Conservation (phyloP, 441 rosid species). For the Croton setiger region DNA sequence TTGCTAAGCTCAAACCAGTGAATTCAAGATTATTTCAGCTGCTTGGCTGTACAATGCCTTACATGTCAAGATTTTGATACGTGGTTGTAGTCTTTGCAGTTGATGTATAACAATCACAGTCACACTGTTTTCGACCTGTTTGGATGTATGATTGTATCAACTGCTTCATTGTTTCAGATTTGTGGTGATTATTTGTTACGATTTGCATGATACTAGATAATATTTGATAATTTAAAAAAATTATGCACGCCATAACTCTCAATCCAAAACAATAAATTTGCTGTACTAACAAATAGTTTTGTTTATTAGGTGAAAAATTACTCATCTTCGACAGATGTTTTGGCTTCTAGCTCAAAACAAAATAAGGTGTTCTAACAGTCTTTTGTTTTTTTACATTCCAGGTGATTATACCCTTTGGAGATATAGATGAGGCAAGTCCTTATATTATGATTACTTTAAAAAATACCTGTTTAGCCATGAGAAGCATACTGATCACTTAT, state of each 20-base stretch:
- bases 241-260: background rate
- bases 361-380: background rate
- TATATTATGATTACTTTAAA: slow-evolving; percentile 19
- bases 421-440: slow-evolving; percentile 82
- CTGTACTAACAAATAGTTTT: background rate
- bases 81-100: too few species aligned
- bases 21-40: background rate
- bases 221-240: too few species aligned
- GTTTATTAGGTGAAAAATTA: background rate
- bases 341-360: background rate
- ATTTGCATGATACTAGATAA: too few species aligned
- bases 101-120: too few species aligned
- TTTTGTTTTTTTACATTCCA: slow-evolving; percentile 21
- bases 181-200: too few species aligned
- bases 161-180: too few species aligned
- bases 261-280: background rate
- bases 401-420: slow-evolving; percentile 92
- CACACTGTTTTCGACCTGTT: too few species aligned
- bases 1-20: background rate
- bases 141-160: too few species aligned
- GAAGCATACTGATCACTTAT: background rate
- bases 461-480: slow-evolving; percentile 7
- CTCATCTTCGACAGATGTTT: background rate
- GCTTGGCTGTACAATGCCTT: background rate
- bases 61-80: too few species aligned